Percentiles rank a stretch among this genome's conserved stretches.
Evolutionary conservation across 139 green algal species (phyloP).

Genomic region (Ettlia oleoabundans): DNA sequence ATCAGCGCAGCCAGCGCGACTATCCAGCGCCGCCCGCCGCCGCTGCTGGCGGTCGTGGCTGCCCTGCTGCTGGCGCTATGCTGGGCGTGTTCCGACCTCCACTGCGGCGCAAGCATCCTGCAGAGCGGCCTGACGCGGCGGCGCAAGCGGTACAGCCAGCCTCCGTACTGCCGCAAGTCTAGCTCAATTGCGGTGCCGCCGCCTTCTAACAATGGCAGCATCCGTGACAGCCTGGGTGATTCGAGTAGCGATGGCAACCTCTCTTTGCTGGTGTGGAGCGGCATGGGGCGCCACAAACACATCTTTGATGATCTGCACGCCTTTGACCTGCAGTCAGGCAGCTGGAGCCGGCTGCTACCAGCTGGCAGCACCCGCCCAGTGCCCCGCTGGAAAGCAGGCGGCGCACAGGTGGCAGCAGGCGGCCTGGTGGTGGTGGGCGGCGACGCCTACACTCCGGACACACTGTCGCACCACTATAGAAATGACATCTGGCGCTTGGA

Average conservation of each 20-base stretch:
- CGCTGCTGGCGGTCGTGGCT: no score
- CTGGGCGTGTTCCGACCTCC: no score
- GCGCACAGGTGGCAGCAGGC: background rate
- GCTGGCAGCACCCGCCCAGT: background rate
- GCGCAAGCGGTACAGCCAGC: no score
- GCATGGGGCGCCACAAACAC: conserved; percentile 1
- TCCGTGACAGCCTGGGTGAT: background rate
- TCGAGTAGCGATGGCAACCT: background rate
- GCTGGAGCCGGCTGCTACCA: background rate
- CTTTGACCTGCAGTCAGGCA: background rate
- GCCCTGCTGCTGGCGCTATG: no score
- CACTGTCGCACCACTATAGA: background rate
- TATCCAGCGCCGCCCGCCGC: no score
- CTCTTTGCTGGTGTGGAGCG: background rate
- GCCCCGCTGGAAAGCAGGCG: conserved; percentile 10
- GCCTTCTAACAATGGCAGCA: background rate
- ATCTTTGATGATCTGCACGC: background rate
- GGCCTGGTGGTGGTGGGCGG: conserved; percentile 8
- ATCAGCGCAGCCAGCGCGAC: no score
- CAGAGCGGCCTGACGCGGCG: no score
- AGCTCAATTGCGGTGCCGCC: no score
- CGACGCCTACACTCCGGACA: conserved; percentile 12
- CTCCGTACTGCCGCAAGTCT: no score
- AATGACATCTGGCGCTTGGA: background rate
- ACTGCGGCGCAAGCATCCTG: no score